Base-by-base conservation (phyloP, 768 basidiomycete genomes). In the Tulasnella sp. region DNA sequence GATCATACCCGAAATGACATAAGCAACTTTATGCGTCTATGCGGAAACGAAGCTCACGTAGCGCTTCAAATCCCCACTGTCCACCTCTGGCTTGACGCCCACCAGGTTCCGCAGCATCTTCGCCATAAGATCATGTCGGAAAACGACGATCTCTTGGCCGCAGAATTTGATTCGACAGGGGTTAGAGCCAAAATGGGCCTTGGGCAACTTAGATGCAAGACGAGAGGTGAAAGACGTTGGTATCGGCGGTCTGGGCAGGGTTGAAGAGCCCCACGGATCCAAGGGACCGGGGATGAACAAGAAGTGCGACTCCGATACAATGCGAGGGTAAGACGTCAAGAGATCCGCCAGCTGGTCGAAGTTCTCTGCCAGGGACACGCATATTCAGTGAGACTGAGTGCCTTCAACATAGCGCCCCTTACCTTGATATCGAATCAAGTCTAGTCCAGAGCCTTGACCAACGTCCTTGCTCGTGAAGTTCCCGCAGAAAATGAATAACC, bases 131-230 rank as follows among this genome's bases (percentile, higher is more conserved):
- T 98, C 92, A 66, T 98, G 91, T 43, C 96, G 77, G 68, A 88
- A 96, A 24, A 99, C 73, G 45, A 97, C 93, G 55, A 99, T 83
- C 72, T 99, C 96, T 69, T 97, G 94, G 27, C 88, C 82, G 69
- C 94, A 94, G 68, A 96, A 97, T 66, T 89, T 88, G 66, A 98
- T 81, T 19, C 96, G 82, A 72, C 92, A 95, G 1, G 96, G 96
- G 70, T 97, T 96, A 38, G 83, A 86, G 7, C 82, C 84, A 67
- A 98, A 86, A 65, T 87, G 82, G 1, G 84, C 78, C 67, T 87
- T 86, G 0, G 92, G 88, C 26, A 98, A 70, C 65, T 84, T 83
- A 0, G 78, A 73, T 65, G 77, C 82, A 34, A 99, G 73, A 38
- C 84, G 81, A 15, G 81, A 72, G 0, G 82, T 78, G 65, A 98